Percentiles rank a stretch among this genome's conserved stretches.
These are phyloP conservation scores for Trichoderma oligosporum DNA, from an alignment of 2,329 filamentous ascomycete species.

Conservation along the genomic window DNA sequence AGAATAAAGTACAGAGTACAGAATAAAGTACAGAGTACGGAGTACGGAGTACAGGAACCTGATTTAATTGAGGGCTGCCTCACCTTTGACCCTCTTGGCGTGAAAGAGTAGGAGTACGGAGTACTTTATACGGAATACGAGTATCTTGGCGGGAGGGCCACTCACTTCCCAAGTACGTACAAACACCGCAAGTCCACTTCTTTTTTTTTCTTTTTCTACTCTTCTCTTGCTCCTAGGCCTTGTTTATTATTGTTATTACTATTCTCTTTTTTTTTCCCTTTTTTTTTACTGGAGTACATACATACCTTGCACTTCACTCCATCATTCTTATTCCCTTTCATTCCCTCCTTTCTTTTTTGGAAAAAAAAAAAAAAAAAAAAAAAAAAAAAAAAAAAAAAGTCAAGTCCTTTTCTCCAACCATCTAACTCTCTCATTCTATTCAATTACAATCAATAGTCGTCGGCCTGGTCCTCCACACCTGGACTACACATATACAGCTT, in stretches of 20 bases:
- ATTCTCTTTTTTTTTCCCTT: slow-evolving; percentile 25
- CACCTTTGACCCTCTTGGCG: too few species aligned
- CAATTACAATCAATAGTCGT: slow-evolving; percentile 18
- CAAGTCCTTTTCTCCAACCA: neutral
- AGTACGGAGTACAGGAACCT: too few species aligned
- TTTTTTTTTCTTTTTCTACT: slow-evolving; percentile 17
- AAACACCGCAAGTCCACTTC: neutral
- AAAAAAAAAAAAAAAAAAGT: too few species aligned
- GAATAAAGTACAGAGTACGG: too few species aligned
- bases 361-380: too few species aligned
- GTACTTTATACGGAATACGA: too few species aligned
- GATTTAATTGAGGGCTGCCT: too few species aligned
- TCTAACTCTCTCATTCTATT: slow-evolving; percentile 13
- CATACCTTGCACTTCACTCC: slow-evolving; percentile 21
- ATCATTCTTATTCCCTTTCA: slow-evolving; percentile 5
- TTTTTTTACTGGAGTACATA: too few species aligned
- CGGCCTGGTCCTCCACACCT: slow-evolving; percentile 18
- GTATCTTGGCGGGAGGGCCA: neutral
- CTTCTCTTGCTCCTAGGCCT: too few species aligned
- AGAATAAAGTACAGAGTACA: too few species aligned
- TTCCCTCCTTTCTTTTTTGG: slow-evolving; percentile 7
- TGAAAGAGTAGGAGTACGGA: too few species aligned
- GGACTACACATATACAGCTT: neutral
- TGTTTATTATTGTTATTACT: slow-evolving; percentile 17
- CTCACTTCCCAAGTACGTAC: neutral